phyloP scores from a whole-genome alignment of 192 early-diverging fungal genomes.

The Linnemannia hyalina region DNA sequence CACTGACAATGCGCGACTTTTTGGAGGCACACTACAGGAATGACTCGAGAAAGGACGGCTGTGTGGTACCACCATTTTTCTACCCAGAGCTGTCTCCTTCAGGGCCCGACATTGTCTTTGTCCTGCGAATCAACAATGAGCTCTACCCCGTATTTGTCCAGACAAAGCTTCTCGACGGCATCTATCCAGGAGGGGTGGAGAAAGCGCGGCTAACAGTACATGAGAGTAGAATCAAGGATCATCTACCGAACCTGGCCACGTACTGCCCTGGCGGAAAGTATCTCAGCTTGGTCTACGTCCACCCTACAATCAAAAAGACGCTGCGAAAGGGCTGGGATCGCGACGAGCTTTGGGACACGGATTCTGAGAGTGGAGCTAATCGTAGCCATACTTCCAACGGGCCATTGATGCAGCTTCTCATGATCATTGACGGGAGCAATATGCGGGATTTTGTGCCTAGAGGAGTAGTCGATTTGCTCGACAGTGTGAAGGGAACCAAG shows the following conservation, averaged over 20 bases:
- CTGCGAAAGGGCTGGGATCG: conserved; percentile 27
- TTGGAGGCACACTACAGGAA: conserved; percentile 46
- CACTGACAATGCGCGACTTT: conserved; percentile 39
- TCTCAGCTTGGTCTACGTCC: conserved; percentile 41
- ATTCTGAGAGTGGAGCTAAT: conserved; percentile 29
- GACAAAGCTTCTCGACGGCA: conserved; percentile 26
- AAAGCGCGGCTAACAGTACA: conserved; percentile 46
- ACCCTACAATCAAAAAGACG: conserved; percentile 31
- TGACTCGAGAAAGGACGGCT: conserved; percentile 35
- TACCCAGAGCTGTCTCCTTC: conserved; percentile 35
- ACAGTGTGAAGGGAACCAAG: conserved; percentile 34
- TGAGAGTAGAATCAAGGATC: conserved; percentile 35
- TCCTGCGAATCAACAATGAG: conserved; percentile 31
- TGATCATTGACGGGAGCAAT: conserved; percentile 43
- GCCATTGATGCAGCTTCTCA: conserved; percentile 42
- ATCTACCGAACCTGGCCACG: conserved; percentile 43
- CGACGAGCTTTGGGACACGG: conserved; percentile 26
- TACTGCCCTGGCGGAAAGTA: conserved; percentile 51
- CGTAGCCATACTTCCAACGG: conserved; percentile 16
- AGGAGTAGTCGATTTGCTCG: conserved; percentile 17
- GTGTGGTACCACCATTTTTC: conserved; percentile 35
- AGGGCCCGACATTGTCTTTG: conserved; percentile 40
- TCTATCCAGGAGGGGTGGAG: conserved; percentile 43
- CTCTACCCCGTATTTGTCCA: conserved; percentile 50
- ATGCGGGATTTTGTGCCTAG: conserved; percentile 18